Percentiles rank a stretch among this genome's conserved stretches.
These are phyloP conservation scores for Pinus tabuliformis DNA, from an alignment of 75 land plant genomes.

Conservation along the genomic window DNA sequence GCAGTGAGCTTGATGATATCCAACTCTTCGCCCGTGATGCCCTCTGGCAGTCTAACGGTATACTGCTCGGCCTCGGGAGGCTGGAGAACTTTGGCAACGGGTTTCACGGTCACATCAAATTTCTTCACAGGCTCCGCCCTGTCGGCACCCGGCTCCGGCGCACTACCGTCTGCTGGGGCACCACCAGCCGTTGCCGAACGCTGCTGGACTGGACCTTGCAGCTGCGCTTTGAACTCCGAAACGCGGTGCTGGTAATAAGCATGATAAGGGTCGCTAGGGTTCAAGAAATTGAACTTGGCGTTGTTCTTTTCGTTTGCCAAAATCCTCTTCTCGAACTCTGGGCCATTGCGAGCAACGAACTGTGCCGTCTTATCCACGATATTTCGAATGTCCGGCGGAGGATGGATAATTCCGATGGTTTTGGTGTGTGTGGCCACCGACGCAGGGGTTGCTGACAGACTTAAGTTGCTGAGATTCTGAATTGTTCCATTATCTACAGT, in stretches of 20 bases:
- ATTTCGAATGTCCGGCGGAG: constrained; percentile 93
- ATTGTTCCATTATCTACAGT: neutral
- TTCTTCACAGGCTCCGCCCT: constrained; percentile 24
- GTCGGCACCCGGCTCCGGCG: constrained; percentile 19
- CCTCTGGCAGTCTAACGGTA: constrained; percentile 89
- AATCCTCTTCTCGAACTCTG: constrained; percentile 92
- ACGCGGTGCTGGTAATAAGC: constrained; percentile 92
- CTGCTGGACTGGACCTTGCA: constrained; percentile 38
- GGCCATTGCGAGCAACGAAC: constrained; percentile 94
- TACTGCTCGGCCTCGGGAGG: constrained; percentile 93
- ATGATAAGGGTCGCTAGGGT: constrained; percentile 83
- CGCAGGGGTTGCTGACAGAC: constrained; percentile 21
- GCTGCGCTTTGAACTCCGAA: constrained; percentile 64
- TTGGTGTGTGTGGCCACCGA: constrained; percentile 84
- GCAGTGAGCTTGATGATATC: constrained; percentile 98
- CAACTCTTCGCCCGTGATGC: constrained; percentile 79
- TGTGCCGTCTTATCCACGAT: constrained; percentile 94
- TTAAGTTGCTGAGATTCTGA: constrained; percentile 11
- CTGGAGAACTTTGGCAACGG: constrained; percentile 60
- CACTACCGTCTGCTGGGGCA: constrained; percentile 5
- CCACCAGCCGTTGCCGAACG: constrained; percentile 17
- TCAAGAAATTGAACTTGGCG: constrained; percentile 88
- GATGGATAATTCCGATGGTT: constrained; percentile 94
- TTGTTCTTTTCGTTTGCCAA: constrained; percentile 83
- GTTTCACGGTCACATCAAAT: constrained; percentile 29